These are phyloP conservation scores for Pleurostoma richardsiae DNA, from an alignment of 2,329 filamentous ascomycete genomes.

Conservation along the genomic window DNA sequence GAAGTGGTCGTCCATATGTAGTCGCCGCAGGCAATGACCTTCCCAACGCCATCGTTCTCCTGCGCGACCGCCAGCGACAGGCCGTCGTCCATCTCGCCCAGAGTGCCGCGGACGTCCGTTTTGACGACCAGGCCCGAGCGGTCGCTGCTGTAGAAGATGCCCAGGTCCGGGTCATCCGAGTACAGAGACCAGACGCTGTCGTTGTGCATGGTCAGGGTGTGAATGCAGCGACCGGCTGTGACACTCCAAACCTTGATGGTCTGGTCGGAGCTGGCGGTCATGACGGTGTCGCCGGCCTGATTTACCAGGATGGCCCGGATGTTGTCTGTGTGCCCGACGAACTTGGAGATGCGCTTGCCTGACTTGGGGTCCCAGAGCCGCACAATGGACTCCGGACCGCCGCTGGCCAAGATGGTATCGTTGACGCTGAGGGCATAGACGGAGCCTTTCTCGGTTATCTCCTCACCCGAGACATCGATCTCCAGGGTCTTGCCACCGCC, in stretches of 20 bases:
- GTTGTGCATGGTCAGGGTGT: slow-evolving; percentile 98
- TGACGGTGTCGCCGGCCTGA: slow-evolving; percentile 80
- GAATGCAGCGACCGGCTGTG: slow-evolving; percentile 91
- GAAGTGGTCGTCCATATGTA: slow-evolving; percentile 88
- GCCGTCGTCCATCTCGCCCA: slow-evolving; percentile 77
- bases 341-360: slow-evolving; percentile 88
- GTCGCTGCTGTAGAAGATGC: slow-evolving; percentile 92
- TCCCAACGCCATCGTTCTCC: slow-evolving; percentile 78
- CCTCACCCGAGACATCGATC: slow-evolving; percentile 80
- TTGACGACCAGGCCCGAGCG: slow-evolving; percentile 92
- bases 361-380: slow-evolving; percentile 87
- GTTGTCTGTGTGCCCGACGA: slow-evolving; percentile 94
- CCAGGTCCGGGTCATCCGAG: slow-evolving; percentile 79
- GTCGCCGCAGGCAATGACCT: slow-evolving; percentile 63
- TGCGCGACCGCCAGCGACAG: slow-evolving; percentile 86
- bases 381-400: slow-evolving; percentile 89
- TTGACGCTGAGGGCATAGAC: slow-evolving; percentile 85
- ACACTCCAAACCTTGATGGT: slow-evolving; percentile 98
- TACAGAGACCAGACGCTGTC: slow-evolving; percentile 96
- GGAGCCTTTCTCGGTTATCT: slow-evolving; percentile 84
- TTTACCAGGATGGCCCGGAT: slow-evolving; percentile 88
- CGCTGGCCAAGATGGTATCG: slow-evolving; percentile 78
- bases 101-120: slow-evolving; percentile 76
- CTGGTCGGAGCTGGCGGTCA: slow-evolving; percentile 93
- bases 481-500: slow-evolving; percentile 81